Evolutionary conservation across 108 stramenopile genomes (phyloP).

Genomic region (Parmales sp.): DNA sequence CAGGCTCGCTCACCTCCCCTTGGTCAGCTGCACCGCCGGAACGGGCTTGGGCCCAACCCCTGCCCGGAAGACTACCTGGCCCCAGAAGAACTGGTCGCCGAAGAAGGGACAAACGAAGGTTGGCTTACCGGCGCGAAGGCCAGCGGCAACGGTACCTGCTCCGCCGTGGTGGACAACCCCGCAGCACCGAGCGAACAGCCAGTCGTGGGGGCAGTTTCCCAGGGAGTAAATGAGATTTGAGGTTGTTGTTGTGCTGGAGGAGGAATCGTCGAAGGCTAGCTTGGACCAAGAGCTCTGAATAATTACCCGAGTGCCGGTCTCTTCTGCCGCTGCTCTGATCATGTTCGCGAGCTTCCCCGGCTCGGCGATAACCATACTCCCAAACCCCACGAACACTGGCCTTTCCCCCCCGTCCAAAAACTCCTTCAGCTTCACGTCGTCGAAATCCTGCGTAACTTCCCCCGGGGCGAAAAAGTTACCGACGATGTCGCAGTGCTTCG

Average conservation of each 20-base stretch:
- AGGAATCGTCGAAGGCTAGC: slow-evolving; percentile 37
- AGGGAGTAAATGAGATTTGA: slow-evolving; percentile 44
- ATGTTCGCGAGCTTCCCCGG: slow-evolving; percentile 31
- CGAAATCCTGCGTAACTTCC: background rate
- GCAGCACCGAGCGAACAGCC: slow-evolving; percentile 52
- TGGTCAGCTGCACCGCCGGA: slow-evolving; percentile 40
- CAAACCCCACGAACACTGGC: slow-evolving; percentile 63
- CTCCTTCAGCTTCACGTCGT: background rate
- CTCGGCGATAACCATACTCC: slow-evolving; percentile 56
- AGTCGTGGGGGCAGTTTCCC: slow-evolving; percentile 62
- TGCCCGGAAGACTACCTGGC: slow-evolving; percentile 45
- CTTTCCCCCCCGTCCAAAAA: slow-evolving; percentile 38
- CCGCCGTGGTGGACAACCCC: slow-evolving; percentile 77
- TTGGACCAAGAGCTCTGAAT: slow-evolving; percentile 61
- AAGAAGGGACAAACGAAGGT: slow-evolving; percentile 69
- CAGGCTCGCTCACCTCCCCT: slow-evolving; percentile 33
- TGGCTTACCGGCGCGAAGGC: slow-evolving; percentile 51
- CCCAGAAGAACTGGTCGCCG: slow-evolving; percentile 70
- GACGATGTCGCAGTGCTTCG: slow-evolving; percentile 57
- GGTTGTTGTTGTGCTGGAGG: no score
- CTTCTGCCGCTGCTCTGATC: slow-evolving; percentile 41
- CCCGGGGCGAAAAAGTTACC: slow-evolving; percentile 24
- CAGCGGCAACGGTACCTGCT: slow-evolving; percentile 69
- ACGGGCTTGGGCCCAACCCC: slow-evolving; percentile 54
- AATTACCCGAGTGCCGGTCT: slow-evolving; percentile 34